Percentiles rank a stretch among this genome's conserved stretches.
Conservation (phyloP, 1,139 yeast genomes). For the Candida sanyaensis region DNA sequence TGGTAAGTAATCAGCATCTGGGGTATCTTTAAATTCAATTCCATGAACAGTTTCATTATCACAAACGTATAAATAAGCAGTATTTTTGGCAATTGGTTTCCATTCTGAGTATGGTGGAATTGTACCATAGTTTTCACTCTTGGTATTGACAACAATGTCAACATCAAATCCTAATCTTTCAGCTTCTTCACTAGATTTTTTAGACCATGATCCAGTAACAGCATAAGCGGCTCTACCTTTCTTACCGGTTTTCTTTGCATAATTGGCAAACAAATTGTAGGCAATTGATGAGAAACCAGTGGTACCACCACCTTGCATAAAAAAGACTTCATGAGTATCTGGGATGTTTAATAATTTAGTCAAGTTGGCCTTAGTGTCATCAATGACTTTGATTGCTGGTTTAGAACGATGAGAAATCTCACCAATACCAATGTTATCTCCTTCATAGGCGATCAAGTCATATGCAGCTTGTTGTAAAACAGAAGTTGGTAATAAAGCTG, state of each 20-base stretch:
- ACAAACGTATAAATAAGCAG: constrained; percentile 86
- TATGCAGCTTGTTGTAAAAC: constrained; percentile 87
- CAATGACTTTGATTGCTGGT: constrained; percentile 76
- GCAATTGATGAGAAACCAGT: constrained; percentile 90
- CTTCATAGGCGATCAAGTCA: constrained; percentile 72
- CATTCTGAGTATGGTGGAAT: constrained; percentile 72
- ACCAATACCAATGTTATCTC: constrained; percentile 81
- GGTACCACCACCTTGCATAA: constrained; percentile 97
- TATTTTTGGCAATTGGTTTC: constrained; percentile 52
- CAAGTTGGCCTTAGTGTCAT: constrained; percentile 71
- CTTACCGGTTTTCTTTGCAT: constrained; percentile 67
- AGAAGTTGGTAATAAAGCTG: constrained; percentile 82
- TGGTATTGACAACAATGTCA: constrained; percentile 68
- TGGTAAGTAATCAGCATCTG: constrained; percentile 54
- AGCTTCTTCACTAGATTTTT: constrained; percentile 87
- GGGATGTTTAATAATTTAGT: constrained; percentile 70
- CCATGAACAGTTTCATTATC: constrained; percentile 98
- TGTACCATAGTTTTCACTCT: constrained; percentile 60
- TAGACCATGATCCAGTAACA: constrained; percentile 92
- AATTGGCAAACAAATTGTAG: constrained; percentile 76
- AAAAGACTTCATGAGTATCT: constrained; percentile 90
- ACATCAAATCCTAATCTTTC: constrained; percentile 76
- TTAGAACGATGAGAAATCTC: constrained; percentile 94
- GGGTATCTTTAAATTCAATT: constrained; percentile 69
- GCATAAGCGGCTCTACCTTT: constrained; percentile 84